Evolutionary conservation across 2,329 filamentous ascomycete genomes (phyloP).

Genomic region (Mycocentrospora acerina): DNA sequence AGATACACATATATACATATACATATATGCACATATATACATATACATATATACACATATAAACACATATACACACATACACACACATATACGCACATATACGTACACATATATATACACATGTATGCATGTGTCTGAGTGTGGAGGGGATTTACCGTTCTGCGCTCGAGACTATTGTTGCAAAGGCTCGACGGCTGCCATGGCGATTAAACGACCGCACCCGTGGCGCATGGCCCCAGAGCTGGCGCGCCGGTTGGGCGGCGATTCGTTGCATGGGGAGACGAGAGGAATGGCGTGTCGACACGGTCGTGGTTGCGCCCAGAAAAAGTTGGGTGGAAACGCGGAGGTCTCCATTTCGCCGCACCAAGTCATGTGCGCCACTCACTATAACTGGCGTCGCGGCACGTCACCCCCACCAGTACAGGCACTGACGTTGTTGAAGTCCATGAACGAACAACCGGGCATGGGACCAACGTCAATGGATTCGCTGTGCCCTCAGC

Average conservation of each 20-base stretch:
- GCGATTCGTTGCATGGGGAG: slow-evolving; percentile 27
- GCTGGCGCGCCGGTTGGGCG: slow-evolving; percentile 38
- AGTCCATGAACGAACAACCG: no score
- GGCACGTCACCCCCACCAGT: no score
- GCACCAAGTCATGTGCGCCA: slow-evolving; percentile 23
- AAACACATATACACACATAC: no score
- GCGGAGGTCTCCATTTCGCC: slow-evolving; percentile 23
- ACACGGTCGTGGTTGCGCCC: slow-evolving; percentile 3
- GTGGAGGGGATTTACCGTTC: slow-evolving; percentile 17
- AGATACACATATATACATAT: no score
- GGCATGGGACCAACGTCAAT: background rate
- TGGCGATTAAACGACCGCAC: slow-evolving; percentile 45
- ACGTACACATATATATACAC: slow-evolving; percentile 10
- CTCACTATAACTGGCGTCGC: no score
- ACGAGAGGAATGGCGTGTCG: background rate
- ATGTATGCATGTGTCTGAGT: background rate
- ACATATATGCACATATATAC: no score
- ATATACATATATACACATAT: no score
- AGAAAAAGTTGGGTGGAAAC: slow-evolving; percentile 17
- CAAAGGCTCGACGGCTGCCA: slow-evolving; percentile 44
- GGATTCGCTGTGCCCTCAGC: background rate
- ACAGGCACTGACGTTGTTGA: no score
- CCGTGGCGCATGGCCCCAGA: slow-evolving; percentile 53
- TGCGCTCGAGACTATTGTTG: slow-evolving; percentile 46
- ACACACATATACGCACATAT: no score